These are phyloP conservation scores for Nemania sp. DNA, from an alignment of 2,329 filamentous ascomycete species.

Conservation along the genomic window DNA sequence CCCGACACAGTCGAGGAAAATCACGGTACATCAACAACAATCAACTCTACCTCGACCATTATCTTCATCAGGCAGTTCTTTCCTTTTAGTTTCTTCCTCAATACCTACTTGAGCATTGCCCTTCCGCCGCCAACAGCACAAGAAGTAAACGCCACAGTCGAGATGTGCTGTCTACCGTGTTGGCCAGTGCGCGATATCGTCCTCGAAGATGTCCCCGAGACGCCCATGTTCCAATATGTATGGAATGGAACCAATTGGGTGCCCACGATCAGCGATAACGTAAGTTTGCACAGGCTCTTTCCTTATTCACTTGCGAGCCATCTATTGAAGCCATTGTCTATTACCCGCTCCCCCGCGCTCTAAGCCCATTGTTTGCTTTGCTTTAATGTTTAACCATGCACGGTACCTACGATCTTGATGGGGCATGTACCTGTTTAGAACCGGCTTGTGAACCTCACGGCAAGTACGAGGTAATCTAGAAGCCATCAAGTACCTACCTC, in stretches of 20 bases:
- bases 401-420: background rate
- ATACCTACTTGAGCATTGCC: background rate
- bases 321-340: constrained; percentile 1
- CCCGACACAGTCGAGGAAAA: background rate
- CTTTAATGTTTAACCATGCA: no score
- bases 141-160: background rate
- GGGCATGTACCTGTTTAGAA: background rate
- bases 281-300: constrained; percentile 41
- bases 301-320: constrained; percentile 16
- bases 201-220: constrained; percentile 55
- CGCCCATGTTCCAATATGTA: constrained; percentile 45
- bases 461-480: no score
- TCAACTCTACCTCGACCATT: background rate
- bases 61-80: background rate
- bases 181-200: constrained; percentile 63
- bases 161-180: constrained; percentile 55
- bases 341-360: background rate
- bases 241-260: constrained; percentile 50
- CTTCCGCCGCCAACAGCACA: background rate
- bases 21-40: background rate
- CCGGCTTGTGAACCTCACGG: background rate
- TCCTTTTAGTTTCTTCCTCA: background rate
- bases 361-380: background rate
- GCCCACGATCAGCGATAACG: constrained; percentile 38
- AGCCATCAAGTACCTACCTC: background rate